Percentiles rank a stretch among this genome's conserved stretches.
phyloP scores from a whole-genome alignment of 768 basidiomycete species.

The Naganishia kalamii region DNA sequence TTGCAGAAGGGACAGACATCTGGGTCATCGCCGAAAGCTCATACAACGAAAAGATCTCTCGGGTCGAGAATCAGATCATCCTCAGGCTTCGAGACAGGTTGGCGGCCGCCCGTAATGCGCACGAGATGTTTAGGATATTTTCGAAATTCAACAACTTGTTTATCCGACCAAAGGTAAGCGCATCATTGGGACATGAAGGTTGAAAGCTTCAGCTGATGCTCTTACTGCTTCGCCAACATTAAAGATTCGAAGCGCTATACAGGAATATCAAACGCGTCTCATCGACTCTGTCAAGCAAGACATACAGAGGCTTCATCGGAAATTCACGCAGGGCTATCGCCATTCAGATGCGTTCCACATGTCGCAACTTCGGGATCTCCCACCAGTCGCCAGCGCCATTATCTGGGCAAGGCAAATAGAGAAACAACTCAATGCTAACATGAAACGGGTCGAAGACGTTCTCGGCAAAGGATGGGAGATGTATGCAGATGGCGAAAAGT shows the following conservation, averaged over 20 bases:
- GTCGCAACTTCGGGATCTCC: slow-evolving; percentile 96
- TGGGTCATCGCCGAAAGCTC: slow-evolving; percentile 97
- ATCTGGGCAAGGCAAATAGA: slow-evolving; percentile 99
- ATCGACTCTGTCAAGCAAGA: slow-evolving; percentile 99
- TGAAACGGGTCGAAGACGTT: slow-evolving; percentile 98
- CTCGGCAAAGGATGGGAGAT: slow-evolving; percentile 96
- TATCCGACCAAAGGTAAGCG: slow-evolving; percentile 79
- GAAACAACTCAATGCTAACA: slow-evolving; percentile 87
- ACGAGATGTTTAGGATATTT: slow-evolving; percentile 99
- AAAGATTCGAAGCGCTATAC: slow-evolving; percentile 92
- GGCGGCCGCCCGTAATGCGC: slow-evolving; percentile 91
- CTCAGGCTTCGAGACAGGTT: slow-evolving; percentile 81
- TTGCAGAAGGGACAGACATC: slow-evolving; percentile 85
- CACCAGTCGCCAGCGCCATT: slow-evolving; percentile 95
- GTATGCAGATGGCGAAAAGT: slow-evolving; percentile 97
- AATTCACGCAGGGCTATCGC: slow-evolving; percentile 96
- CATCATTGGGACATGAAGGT: no score
- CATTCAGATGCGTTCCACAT: slow-evolving; percentile 94
- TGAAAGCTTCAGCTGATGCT: no score
- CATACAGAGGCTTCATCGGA: slow-evolving; percentile 89
- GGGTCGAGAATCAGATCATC: slow-evolving; percentile 98
- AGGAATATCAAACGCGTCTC: slow-evolving; percentile 97
- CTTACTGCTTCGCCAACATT: no score
- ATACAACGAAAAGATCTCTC: slow-evolving; percentile 92
- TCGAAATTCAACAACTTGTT: slow-evolving; percentile 97